These are phyloP conservation scores for Wickerhamomyces xylosicus DNA, from an alignment of 805 yeast genomes.

Conservation along the genomic window DNA sequence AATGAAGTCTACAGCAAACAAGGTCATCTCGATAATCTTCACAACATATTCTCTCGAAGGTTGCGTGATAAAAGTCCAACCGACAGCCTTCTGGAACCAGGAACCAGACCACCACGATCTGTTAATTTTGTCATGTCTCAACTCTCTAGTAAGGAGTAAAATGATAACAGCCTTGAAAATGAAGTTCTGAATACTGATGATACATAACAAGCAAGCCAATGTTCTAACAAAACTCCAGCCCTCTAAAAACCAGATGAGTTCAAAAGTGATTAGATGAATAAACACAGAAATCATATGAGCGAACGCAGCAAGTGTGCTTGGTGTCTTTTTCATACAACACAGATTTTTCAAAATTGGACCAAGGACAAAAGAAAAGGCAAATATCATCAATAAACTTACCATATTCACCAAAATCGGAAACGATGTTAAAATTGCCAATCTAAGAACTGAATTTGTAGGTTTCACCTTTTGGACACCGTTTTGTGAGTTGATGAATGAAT, in stretches of 20 bases:
- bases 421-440: slow-evolving; percentile 45
- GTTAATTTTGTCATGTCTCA: slow-evolving; percentile 47
- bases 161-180: slow-evolving; percentile 43
- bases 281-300: slow-evolving; percentile 47
- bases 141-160: slow-evolving; percentile 49
- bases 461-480: slow-evolving; percentile 56
- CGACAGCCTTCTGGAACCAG: slow-evolving; percentile 55
- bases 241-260: slow-evolving; percentile 57
- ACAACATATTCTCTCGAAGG: slow-evolving; percentile 57
- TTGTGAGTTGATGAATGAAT: slow-evolving; percentile 75
- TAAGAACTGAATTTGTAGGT: slow-evolving; percentile 46
- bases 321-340: slow-evolving; percentile 32
- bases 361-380: slow-evolving; percentile 32
- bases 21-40: slow-evolving; percentile 55
- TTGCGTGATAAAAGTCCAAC: slow-evolving; percentile 50
- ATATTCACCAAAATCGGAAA: slow-evolving; percentile 36
- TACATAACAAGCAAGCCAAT: slow-evolving; percentile 48
- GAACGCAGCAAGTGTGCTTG: slow-evolving; percentile 42
- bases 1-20: slow-evolving; percentile 54
- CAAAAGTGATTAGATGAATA: slow-evolving; percentile 45
- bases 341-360: slow-evolving; percentile 34
- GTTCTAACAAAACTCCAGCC: slow-evolving; percentile 54
- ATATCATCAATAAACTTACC: slow-evolving; percentile 23
- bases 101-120: slow-evolving; percentile 75
- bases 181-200: slow-evolving; percentile 44